Base-by-base conservation (phyloP, 805 yeast species). In the Nakazawaea peltata region DNA sequence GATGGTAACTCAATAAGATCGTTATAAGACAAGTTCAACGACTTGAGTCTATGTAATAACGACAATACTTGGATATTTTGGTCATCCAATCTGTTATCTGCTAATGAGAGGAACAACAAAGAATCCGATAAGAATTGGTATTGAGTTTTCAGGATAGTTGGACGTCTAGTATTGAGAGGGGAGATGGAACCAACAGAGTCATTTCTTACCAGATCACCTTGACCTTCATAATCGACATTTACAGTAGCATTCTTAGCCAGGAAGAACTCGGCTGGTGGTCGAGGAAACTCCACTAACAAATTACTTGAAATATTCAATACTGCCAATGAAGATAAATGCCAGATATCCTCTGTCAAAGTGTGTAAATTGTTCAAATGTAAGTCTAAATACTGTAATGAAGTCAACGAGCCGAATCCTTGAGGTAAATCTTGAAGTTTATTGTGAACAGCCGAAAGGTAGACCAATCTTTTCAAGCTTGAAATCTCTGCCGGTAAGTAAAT, bases 71-170 rank as follows among this genome's bases (percentile, higher is more conserved):
- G 81, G 57, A 88, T 78, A 41, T 79, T 74, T 5, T 80, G 81
- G 50, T 90, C 96, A 18, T 68, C 71, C 23, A 92, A 67, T 43
- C 86, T 77, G 53, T 92, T 92, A 51, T 90, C 97, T 11, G 92
- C 82, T 27, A 86, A 62, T 26, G 76, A 69, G 26, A 92, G 67
- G 17, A 64, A 59, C 37, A 68, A 55, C 40, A 87, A 60, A 21
- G 63, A 43, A 27, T 36, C 36, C 5, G 41, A 37, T 14, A 37
- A 33, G 18, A 27, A 37, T 17, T 39, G 42, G 5, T 23, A 22
- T 15, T 13, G 18, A 4, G 18, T 6, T 13, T 19, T 19, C 21
- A 26, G 32, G 7, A 26, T 25, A 21, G 32, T 40, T 16, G 33
- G 40, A 28, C 36, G 33, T 42, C 26, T 47, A 43, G 16, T 50